Base-by-base conservation (phyloP, 2,329 filamentous ascomycete genomes). In the Nigrospora sphaerica region DNA sequence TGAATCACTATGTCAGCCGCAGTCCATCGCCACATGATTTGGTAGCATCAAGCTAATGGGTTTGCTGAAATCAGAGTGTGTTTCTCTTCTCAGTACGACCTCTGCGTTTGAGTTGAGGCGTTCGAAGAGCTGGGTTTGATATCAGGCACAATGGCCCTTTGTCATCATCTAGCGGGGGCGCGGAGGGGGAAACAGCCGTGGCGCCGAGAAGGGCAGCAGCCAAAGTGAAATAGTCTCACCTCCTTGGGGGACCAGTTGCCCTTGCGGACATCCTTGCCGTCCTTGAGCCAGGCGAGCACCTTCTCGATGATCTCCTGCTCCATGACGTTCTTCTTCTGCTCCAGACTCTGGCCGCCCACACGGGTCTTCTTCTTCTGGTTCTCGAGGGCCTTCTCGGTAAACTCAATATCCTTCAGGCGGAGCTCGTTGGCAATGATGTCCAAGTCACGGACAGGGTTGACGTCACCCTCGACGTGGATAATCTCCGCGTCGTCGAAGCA, bases 51-150 rank as follows among this genome's bases (percentile, higher is more conserved):
- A 49, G 48, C 45, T 40, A 37, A 43, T 45, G 52, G 46, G 34
- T 50, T 49, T 32, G 32, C 50, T 51, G 46, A 35, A 56, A 70
- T 88, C 86, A 89, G 86, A 82, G 67, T 72, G 71, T 77, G 78
- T 80, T 73, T 56, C 76, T 87, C 77, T 85, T 96, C 90, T 95
- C 92, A 96, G 71, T 65, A 82, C 80, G 77, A 76, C 77, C 86
- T 88, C 86, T 76, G 78, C 79, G 82, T 88, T 81, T 72, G 69
- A 72, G 67, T 72, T 78, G 83, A 87, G 86, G 81, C 79, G 81
- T 85, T 97, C 92, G 85, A 95, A 86, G 93, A 98, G 93, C 93
- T 98, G 93, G 93, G 93, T 88, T 95, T 91, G 88, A 75, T 28
- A 78, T 90, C 86, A 86, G 91, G 89, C 88, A 79, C 71, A 75